phyloP scores from a whole-genome alignment of 2,329 filamentous ascomycete genomes.

The Rugonectria rugulosa region DNA sequence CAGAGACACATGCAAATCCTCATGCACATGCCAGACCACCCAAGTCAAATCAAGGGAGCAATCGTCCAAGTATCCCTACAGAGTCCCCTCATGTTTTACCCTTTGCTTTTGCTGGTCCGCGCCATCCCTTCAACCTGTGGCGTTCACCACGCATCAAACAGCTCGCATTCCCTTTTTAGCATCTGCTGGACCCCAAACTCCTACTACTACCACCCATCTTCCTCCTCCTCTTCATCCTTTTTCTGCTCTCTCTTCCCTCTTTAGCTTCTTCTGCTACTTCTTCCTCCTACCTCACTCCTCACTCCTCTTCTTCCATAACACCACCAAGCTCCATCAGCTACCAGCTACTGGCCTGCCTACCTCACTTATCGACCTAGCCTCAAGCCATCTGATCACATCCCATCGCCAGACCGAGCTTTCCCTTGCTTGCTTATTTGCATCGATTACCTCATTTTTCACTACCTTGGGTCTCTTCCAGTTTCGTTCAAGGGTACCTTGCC shows the following conservation, averaged over 20 bases:
- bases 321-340: not conserved
- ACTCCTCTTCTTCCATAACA: not conserved
- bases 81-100: conserved; percentile 1
- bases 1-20: conserved; percentile 16
- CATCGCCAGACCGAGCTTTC: not conserved
- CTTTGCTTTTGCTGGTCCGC: conserved; percentile 7
- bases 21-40: conserved; percentile 21
- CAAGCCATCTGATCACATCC: not conserved
- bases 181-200: conserved; percentile 33
- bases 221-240: conserved; percentile 12
- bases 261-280: conserved; percentile 3
- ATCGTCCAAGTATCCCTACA: too few species aligned
- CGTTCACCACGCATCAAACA: conserved; percentile 28
- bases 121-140: conserved; percentile 29
- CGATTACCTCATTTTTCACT: not conserved
- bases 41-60: not conserved
- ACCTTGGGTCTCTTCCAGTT: not conserved
- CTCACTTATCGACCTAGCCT: too few species aligned
- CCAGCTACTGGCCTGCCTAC: conserved; percentile 7
- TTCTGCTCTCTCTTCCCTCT: conserved; percentile 17
- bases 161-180: conserved; percentile 31
- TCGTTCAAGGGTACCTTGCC: not conserved
- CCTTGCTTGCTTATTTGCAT: too few species aligned
- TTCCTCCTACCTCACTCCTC: conserved; percentile 19
- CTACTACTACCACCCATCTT: conserved; percentile 29